Base-by-base conservation (phyloP, 306 rosid genomes). In the Quillaja saponaria region DNA sequence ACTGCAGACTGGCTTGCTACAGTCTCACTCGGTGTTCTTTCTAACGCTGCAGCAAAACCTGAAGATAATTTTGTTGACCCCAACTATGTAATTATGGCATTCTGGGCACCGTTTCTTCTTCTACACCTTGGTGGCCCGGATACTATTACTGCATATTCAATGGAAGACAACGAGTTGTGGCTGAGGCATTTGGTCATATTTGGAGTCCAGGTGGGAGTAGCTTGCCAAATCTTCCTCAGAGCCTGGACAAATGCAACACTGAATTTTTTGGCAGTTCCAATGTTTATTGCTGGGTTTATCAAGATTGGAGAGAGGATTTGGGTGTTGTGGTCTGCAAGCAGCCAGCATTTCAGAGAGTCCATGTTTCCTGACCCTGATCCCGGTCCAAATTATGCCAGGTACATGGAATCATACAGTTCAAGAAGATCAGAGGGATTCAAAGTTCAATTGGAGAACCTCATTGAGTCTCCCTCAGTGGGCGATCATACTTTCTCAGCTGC, bases 111-210 rank as follows among this genome's bases (percentile, higher is more conserved):
- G 8, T 31, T 76, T 54, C 81, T 80, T 59, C 79, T 80, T 21
- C 47, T 76, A 9, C 81, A 76, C 65, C 79, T 80, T 21, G 84
- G 84, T 44, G 84, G 81, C 15, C 64, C 73, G 4, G 81, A 80
- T 39, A 71, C 48, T 34, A 68, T 80, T 0, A 76, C 77, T 31
- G 81, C 85, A 1, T 80, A 54, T 52, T 72, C 81, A 3, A 46
- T 72, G 61, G 85, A 72, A 69, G 85, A 76, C 64, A 80, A 76
- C 50, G 73, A 77, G 37, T 38, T 72, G 4, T 76, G 81, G 76
- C 13, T 11, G 6, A 67, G 78, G 45, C 75, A 74, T 49, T 53
- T 67, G 0, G 42, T 75, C 0, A 50, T 15, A 11, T 63, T 67
- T 2, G 0, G 6, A 16, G 63, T 49, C 12, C 81, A 80, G 45